These are phyloP conservation scores for Juncus effusus DNA, from an alignment of 176 grass and related monocot genomes.

Conservation along the genomic window DNA sequence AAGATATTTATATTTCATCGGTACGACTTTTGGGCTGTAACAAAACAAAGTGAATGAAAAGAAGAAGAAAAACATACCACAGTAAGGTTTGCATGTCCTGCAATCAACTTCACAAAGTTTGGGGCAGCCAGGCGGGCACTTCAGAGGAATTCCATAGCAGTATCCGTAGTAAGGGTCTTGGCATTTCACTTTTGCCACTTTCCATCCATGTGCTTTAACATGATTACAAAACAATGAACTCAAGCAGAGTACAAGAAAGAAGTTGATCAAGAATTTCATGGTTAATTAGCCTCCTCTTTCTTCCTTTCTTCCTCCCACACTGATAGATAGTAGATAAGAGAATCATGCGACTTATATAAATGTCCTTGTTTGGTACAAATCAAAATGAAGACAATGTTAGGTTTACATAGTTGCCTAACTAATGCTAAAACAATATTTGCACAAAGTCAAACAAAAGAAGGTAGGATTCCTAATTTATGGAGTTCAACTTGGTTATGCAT, in stretches of 20 bases:
- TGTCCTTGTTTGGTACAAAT: slow-evolving; percentile 21
- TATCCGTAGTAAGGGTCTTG: slow-evolving; percentile 34
- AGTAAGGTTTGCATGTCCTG: slow-evolving; percentile 39
- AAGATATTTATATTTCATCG: no score
- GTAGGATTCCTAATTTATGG: slow-evolving; percentile 20
- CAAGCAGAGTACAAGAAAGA: slow-evolving; percentile 15
- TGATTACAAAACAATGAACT: slow-evolving; percentile 27
- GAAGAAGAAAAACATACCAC: slow-evolving; percentile 16
- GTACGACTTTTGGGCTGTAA: no score
- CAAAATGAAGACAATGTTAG: slow-evolving; percentile 28
- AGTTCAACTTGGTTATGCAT: background rate
- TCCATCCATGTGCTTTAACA: slow-evolving; percentile 23
- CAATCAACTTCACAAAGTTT: slow-evolving; percentile 36
- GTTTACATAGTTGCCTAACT: slow-evolving; percentile 25
- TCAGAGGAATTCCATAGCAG: slow-evolving; percentile 37
- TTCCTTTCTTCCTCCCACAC: background rate
- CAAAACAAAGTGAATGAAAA: background rate
- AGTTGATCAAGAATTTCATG: slow-evolving; percentile 14
- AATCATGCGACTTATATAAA: background rate
- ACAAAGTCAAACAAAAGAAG: slow-evolving; percentile 23
- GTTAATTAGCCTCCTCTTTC: background rate
- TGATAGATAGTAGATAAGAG: background rate
- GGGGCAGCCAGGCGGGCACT: slow-evolving; percentile 36
- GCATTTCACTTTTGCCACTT: slow-evolving; percentile 25
- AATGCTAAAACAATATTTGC: slow-evolving; percentile 11